phyloP scores from a whole-genome alignment of 345 rosid species.

The Geranium brycei region DNA sequence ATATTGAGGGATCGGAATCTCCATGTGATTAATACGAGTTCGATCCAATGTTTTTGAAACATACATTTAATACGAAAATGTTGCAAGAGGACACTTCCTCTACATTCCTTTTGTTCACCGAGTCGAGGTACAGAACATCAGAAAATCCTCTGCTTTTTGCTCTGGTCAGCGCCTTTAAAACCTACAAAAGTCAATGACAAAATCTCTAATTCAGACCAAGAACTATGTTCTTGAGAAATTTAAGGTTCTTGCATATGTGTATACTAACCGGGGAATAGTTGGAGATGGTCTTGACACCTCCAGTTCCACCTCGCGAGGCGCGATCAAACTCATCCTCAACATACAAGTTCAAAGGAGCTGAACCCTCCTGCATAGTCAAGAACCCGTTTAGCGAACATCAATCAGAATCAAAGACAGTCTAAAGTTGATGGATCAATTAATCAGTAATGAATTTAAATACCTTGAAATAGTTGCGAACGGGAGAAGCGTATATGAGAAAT shows the following conservation, averaged over 20 bases:
- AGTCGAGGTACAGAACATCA: constrained; percentile 79
- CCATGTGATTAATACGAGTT: too few species aligned
- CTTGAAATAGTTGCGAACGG: constrained; percentile 29
- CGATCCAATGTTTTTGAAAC: background rate
- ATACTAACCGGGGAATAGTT: constrained; percentile 14
- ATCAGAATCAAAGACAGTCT: too few species aligned
- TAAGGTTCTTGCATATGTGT: background rate
- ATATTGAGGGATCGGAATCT: too few species aligned
- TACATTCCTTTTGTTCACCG: constrained; percentile 38
- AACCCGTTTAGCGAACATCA: too few species aligned
- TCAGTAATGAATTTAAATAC: background rate
- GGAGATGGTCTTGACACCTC: constrained; percentile 26
- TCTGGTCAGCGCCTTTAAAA: constrained; percentile 41
- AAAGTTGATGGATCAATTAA: background rate
- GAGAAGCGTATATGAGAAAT: constrained; percentile 21
- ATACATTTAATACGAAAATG: constrained; percentile 68
- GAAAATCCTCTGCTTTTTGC: constrained; percentile 72
- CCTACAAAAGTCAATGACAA: constrained; percentile 21
- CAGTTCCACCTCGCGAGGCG: constrained; percentile 24
- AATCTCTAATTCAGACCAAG: too few species aligned
- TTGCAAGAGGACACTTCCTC: constrained; percentile 89
- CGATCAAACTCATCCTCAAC: constrained; percentile 26
- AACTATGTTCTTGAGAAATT: background rate
- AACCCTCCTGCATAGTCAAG: constrained; percentile 14
- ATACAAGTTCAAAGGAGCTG: constrained; percentile 14